phyloP scores from a whole-genome alignment of 768 basidiomycete species.

The Tylopilus balloui region DNA sequence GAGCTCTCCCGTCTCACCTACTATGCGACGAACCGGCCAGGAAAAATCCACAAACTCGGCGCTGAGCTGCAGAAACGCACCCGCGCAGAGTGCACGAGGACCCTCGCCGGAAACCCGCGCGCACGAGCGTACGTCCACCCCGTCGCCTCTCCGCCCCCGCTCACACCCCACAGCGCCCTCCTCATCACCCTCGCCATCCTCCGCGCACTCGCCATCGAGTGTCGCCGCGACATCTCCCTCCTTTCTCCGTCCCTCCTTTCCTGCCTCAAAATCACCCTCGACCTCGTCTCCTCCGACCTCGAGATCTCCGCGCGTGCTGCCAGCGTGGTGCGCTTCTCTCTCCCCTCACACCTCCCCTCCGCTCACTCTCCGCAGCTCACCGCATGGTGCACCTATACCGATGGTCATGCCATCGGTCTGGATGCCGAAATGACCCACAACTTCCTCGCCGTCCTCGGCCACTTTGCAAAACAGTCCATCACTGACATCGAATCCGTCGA shows the following conservation, averaged over 20 bases:
- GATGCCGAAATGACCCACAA: conserved; percentile 65
- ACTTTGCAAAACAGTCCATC: conserved; percentile 61
- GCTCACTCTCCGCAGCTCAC: conserved; percentile 56
- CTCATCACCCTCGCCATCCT: conserved; percentile 82
- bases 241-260: conserved; percentile 66
- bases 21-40: conserved; percentile 79
- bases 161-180: conserved; percentile 49
- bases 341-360: background rate
- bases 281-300: conserved; percentile 56
- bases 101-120: conserved; percentile 65
- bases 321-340: conserved; percentile 57
- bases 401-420: conserved; percentile 76
- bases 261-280: conserved; percentile 55
- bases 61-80: conserved; percentile 74
- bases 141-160: background rate
- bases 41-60: conserved; percentile 74
- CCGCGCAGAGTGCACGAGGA: conserved; percentile 58
- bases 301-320: conserved; percentile 77
- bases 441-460: conserved; percentile 63
- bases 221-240: conserved; percentile 75
- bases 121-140: conserved; percentile 64
- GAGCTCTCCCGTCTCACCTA: conserved; percentile 83
- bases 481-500: conserved; percentile 48
- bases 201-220: conserved; percentile 79
- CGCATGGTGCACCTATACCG: conserved; percentile 89